These are phyloP conservation scores for Aspergillus caelatus DNA, from an alignment of 2,329 filamentous ascomycete species.

Conservation along the genomic window DNA sequence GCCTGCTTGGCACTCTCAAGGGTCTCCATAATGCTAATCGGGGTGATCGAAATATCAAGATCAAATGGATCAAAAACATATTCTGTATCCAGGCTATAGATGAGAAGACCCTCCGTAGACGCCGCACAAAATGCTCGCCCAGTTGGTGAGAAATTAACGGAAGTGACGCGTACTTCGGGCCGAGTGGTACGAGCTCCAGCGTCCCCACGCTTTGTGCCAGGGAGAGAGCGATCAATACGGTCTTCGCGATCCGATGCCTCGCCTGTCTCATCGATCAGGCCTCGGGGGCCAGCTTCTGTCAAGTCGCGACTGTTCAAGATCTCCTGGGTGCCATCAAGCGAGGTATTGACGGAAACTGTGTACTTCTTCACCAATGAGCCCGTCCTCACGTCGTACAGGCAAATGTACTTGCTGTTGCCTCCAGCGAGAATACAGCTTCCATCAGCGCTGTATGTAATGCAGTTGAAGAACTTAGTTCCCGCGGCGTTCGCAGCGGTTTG, in stretches of 20 bases:
- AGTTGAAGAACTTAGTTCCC: slow-evolving; percentile 86
- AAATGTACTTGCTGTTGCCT: slow-evolving; percentile 98
- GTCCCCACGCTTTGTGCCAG: slow-evolving; percentile 86
- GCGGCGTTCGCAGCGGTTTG: slow-evolving; percentile 87
- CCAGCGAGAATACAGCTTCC: slow-evolving; percentile 87
- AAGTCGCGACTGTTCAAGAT: slow-evolving; percentile 91
- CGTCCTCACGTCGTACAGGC: slow-evolving; percentile 90
- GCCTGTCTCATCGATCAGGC: slow-evolving; percentile 82
- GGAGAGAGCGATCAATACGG: slow-evolving; percentile 75
- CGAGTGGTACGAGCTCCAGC: slow-evolving; percentile 74
- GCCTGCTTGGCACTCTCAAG: slow-evolving; percentile 53
- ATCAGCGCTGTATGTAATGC: slow-evolving; percentile 88
- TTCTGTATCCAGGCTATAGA: slow-evolving; percentile 86
- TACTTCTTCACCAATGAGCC: slow-evolving; percentile 93
- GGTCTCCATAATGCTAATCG: slow-evolving; percentile 78
- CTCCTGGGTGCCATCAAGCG: slow-evolving; percentile 92
- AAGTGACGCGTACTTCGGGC: slow-evolving; percentile 81
- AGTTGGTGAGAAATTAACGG: slow-evolving; percentile 84
- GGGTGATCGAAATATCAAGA: slow-evolving; percentile 90
- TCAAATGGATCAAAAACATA: slow-evolving; percentile 95
- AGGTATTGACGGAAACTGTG: slow-evolving; percentile 94
- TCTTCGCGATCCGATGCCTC: slow-evolving; percentile 89
- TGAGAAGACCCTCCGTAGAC: slow-evolving; percentile 88
- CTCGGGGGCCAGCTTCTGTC: slow-evolving; percentile 84
- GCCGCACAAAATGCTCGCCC: slow-evolving; percentile 92